These are phyloP conservation scores for Geotrichum klebahnii DNA, from an alignment of 1,139 yeast genomes.

Conservation along the genomic window DNA sequence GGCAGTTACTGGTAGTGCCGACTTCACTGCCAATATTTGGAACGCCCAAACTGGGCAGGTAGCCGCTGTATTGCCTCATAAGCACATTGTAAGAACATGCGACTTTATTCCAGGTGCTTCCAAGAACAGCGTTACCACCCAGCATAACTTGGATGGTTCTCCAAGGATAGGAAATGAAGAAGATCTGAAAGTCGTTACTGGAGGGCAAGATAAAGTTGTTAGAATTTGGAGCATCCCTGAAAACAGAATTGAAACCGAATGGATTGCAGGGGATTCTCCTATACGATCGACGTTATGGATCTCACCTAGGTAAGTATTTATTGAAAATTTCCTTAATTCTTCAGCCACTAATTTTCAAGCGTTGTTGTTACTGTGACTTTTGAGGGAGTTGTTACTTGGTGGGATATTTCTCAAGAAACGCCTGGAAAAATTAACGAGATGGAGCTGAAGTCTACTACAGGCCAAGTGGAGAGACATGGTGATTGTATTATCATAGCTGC, in stretches of 20 bases:
- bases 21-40: slow-evolving; percentile 41
- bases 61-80: slow-evolving; percentile 33
- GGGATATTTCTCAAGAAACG: slow-evolving; percentile 31
- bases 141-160: background rate
- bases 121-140: background rate
- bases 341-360: slow-evolving; percentile 11
- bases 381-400: slow-evolving; percentile 35
- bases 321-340: background rate
- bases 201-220: slow-evolving; percentile 31
- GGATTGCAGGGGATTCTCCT: slow-evolving; percentile 26
- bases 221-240: slow-evolving; percentile 29
- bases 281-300: slow-evolving; percentile 26
- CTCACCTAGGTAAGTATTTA: slow-evolving; percentile 16
- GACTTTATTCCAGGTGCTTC: slow-evolving; percentile 26
- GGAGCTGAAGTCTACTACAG: slow-evolving; percentile 30
- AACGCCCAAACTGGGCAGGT: slow-evolving; percentile 33
- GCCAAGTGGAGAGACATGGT: slow-evolving; percentile 34
- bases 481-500: slow-evolving; percentile 24
- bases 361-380: slow-evolving; percentile 31
- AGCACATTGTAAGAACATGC: slow-evolving; percentile 38
- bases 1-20: slow-evolving; percentile 41
- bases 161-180: background rate
- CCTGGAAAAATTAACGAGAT: slow-evolving; percentile 23
- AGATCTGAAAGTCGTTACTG: slow-evolving; percentile 27
- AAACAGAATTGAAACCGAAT: slow-evolving; percentile 22